These are phyloP conservation scores for Fusarium nodosum DNA, from an alignment of 2,329 filamentous ascomycete genomes.

Conservation along the genomic window DNA sequence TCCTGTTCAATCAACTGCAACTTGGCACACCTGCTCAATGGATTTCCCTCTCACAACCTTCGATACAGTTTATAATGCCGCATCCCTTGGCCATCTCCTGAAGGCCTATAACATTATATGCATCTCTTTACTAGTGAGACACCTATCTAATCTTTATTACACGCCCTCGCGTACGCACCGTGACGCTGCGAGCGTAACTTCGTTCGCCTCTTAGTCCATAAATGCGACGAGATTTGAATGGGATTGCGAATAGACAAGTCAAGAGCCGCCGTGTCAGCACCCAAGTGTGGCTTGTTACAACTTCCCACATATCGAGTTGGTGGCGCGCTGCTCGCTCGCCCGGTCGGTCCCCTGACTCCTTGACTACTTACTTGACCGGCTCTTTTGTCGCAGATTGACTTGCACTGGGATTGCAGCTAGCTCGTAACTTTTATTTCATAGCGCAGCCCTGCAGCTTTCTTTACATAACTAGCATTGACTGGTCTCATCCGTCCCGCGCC, in stretches of 20 bases:
- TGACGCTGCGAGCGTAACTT: slow-evolving; percentile 34
- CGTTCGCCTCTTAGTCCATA: slow-evolving; percentile 26
- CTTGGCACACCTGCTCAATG: slow-evolving; percentile 19
- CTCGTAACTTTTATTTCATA: slow-evolving; percentile 35
- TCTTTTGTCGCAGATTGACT: slow-evolving; percentile 41
- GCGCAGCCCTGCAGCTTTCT: slow-evolving; percentile 42
- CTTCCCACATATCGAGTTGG: slow-evolving; percentile 36
- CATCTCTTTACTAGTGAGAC: slow-evolving; percentile 28
- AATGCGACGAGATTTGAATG: slow-evolving; percentile 26
- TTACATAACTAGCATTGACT: slow-evolving; percentile 35
- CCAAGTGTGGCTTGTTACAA: slow-evolving; percentile 39
- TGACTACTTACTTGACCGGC: slow-evolving; percentile 19
- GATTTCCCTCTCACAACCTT: slow-evolving; percentile 13
- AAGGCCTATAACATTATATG: slow-evolving; percentile 4
- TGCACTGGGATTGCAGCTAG: slow-evolving; percentile 31
- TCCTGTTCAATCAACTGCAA: slow-evolving; percentile 29
- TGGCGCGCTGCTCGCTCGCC: slow-evolving; percentile 34
- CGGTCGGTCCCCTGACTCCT: slow-evolving; percentile 27
- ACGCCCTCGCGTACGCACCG: slow-evolving; percentile 26
- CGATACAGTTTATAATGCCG: slow-evolving; percentile 21
- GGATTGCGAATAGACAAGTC: slow-evolving; percentile 13
- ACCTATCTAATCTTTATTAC: slow-evolving; percentile 7
- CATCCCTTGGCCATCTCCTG: slow-evolving; percentile 8
- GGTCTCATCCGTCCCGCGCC: slow-evolving; percentile 32
- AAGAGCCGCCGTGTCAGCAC: slow-evolving; percentile 24